phyloP scores from a whole-genome alignment of 1,284 basidiomycete species.

The Tylopilus orsonianus region DNA sequence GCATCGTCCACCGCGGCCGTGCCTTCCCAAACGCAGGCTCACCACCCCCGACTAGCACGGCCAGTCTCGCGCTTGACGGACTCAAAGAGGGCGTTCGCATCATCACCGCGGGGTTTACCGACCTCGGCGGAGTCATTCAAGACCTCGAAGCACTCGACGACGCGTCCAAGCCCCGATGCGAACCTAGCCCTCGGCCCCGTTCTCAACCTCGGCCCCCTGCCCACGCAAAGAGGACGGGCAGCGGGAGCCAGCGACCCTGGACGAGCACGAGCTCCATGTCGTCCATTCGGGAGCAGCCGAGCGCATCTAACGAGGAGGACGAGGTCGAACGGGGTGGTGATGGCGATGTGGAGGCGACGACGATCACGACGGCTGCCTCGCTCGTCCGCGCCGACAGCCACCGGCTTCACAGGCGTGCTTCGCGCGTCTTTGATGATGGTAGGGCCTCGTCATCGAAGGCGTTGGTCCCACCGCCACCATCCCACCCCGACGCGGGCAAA shows the following conservation, averaged over 20 bases:
- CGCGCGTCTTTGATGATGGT: not conserved
- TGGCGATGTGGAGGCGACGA: not conserved
- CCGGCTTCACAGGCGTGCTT: constrained; percentile 20
- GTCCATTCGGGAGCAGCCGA: constrained; percentile 22
- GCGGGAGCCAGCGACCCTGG: too few species aligned
- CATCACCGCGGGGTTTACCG: constrained; percentile 42
- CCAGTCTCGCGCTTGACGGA: constrained; percentile 50
- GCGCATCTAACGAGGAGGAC: too few species aligned
- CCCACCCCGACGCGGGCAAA: not conserved
- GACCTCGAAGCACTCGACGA: constrained; percentile 9
- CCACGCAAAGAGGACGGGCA: not conserved
- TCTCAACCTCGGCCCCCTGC: not conserved
- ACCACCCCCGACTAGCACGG: constrained; percentile 9
- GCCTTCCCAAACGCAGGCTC: constrained; percentile 11
- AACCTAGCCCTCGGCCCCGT: too few species aligned
- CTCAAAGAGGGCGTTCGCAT: constrained; percentile 65
- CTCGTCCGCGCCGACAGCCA: constrained; percentile 15
- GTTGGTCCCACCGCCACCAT: not conserved
- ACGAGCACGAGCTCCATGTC: constrained; percentile 18
- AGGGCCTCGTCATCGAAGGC: not conserved
- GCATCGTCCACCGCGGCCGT: constrained; percentile 65
- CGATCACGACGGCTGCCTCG: constrained; percentile 1
- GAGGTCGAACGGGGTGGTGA: not conserved
- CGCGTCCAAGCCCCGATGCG: too few species aligned
- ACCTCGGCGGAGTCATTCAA: constrained; percentile 21